phyloP scores from a whole-genome alignment of 768 basidiomycete species.

The Scleroderma bovista region DNA sequence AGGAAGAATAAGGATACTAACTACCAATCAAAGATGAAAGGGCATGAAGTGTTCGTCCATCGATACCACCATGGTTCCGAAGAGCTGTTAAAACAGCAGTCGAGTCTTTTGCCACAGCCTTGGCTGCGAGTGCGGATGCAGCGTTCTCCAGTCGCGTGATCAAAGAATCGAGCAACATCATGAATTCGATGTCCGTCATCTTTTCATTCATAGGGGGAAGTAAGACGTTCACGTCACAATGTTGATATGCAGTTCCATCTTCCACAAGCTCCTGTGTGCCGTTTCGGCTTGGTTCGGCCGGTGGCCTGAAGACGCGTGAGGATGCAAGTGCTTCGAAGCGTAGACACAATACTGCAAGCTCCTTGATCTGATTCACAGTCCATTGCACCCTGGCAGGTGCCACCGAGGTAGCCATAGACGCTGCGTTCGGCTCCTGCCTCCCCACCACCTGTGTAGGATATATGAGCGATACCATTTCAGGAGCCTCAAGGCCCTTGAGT shows the following conservation, averaged over 20 bases:
- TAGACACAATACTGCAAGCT: constrained; percentile 67
- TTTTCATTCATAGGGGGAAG: constrained; percentile 66
- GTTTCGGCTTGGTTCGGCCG: constrained; percentile 37
- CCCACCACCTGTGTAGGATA: constrained; percentile 73
- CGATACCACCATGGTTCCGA: constrained; percentile 34
- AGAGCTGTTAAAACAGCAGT: constrained; percentile 33
- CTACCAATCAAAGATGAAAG: constrained; percentile 32
- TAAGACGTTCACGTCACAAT: constrained; percentile 34
- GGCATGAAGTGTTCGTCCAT: constrained; percentile 44
- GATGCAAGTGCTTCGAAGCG: constrained; percentile 75
- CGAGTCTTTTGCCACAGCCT: constrained; percentile 7
- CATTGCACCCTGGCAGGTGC: constrained; percentile 47
- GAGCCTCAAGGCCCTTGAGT: constrained; percentile 90
- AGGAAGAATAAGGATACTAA: constrained; percentile 7
- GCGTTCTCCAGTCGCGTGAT: constrained; percentile 75
- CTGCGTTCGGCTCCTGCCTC: constrained; percentile 43
- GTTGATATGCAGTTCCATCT: constrained; percentile 8
- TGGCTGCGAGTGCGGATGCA: constrained; percentile 29
- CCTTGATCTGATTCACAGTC: constrained; percentile 67
- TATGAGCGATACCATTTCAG: constrained; percentile 79
- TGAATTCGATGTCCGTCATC: constrained; percentile 66
- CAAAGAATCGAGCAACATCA: constrained; percentile 71
- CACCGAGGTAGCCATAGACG: constrained; percentile 8
- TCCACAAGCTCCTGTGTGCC: constrained; percentile 18
- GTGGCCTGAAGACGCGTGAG: constrained; percentile 50